phyloP scores from a whole-genome alignment of 192 early-diverging fungal genomes.

The Powellomyces hirtus region DNA sequence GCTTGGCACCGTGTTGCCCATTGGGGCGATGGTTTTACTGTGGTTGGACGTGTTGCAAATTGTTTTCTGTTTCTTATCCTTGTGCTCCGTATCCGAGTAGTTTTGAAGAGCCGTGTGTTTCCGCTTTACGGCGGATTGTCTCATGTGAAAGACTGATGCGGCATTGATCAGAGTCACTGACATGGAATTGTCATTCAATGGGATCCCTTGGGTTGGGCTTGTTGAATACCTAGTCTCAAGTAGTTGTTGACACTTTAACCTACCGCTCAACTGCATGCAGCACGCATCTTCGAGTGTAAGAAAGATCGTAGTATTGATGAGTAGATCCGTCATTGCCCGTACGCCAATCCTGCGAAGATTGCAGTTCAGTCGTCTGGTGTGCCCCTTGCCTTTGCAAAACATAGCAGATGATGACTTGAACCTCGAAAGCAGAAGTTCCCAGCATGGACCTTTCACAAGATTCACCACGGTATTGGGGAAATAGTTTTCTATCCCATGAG shows the following conservation, averaged over 20 bases:
- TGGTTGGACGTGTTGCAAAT: no score
- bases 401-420: no score
- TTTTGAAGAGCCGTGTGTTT: no score
- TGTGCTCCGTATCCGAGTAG: no score
- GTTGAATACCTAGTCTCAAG: no score
- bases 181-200: background rate
- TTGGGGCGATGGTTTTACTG: no score
- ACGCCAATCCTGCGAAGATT: constrained; percentile 34
- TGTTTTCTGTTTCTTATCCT: no score
- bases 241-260: background rate
- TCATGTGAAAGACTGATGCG: background rate
- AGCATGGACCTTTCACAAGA: constrained; percentile 27
- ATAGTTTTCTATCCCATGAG: constrained; percentile 38
- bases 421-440: constrained; percentile 37
- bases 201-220: background rate
- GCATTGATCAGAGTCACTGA: background rate
- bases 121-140: background rate
- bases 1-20: no score
- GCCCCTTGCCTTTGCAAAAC: background rate
- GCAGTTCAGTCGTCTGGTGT: background rate
- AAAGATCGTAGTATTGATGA: constrained; percentile 39
- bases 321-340: constrained; percentile 40
- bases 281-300: constrained; percentile 21
- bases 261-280: constrained; percentile 44
- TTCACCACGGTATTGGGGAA: constrained; percentile 45